phyloP scores from a whole-genome alignment of 2,329 filamentous ascomycete genomes.

The Xylaria sp. region DNA sequence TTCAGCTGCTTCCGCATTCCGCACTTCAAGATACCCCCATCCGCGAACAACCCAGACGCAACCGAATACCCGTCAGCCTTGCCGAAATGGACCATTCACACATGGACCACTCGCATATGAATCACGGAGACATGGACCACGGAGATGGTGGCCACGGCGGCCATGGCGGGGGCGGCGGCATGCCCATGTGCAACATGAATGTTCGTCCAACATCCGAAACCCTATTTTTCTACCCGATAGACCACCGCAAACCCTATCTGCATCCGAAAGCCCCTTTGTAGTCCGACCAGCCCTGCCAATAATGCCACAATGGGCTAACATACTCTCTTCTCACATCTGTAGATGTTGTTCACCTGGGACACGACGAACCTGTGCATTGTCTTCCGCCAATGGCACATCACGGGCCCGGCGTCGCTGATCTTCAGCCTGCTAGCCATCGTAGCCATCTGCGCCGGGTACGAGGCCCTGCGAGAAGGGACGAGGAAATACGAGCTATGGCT shows the following conservation, averaged over 20 bases:
- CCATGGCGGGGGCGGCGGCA: conserved; percentile 49
- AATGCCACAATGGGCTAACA: conserved; percentile 7
- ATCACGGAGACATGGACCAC: conserved; percentile 44
- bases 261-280: neutral
- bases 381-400: conserved; percentile 89
- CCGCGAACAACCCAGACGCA: neutral
- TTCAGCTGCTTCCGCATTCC: neutral
- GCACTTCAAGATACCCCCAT: neutral
- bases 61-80: neutral
- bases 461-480: conserved; percentile 79
- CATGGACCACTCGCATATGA: conserved; percentile 61
- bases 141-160: conserved; percentile 47
- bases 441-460: conserved; percentile 87
- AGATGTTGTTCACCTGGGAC: conserved; percentile 99
- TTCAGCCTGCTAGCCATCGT: conserved; percentile 83
- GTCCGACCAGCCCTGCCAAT: neutral
- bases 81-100: conserved; percentile 46
- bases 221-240: neutral
- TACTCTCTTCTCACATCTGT: neutral
- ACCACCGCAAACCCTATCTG: neutral
- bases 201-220: conserved; percentile 54
- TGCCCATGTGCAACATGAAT: conserved; percentile 84
- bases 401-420: conserved; percentile 73
- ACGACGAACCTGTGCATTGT: conserved; percentile 94
- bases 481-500: conserved; percentile 74